These are phyloP conservation scores for Gentiana macrophylla DNA, from an alignment of 257 asterid genomes.

Conservation along the genomic window DNA sequence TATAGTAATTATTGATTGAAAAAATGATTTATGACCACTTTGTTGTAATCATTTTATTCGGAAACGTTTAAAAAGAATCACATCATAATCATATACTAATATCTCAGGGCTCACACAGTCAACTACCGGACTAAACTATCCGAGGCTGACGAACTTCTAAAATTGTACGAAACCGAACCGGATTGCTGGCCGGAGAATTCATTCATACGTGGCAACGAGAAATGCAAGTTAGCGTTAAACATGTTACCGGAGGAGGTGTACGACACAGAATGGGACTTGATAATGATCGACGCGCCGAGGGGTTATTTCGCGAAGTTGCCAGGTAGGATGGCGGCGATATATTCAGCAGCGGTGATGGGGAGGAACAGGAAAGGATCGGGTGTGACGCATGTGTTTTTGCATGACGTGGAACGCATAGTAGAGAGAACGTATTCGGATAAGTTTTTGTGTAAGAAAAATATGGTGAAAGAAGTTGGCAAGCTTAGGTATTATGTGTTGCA, in stretches of 20 bases:
- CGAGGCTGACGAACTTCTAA: conserved; percentile 48
- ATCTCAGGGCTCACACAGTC: conserved; percentile 33
- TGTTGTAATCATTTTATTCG: too few species aligned
- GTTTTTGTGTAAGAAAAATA: conserved; percentile 56
- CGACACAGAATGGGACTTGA: conserved; percentile 74
- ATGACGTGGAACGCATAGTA: conserved; percentile 71
- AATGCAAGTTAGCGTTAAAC: conserved; percentile 63
- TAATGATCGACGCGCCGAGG: conserved; percentile 89
- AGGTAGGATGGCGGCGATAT: conserved; percentile 89
- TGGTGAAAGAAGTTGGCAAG: conserved; percentile 44
- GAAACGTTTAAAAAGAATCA: too few species aligned
- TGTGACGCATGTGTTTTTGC: conserved; percentile 63
- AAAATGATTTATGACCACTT: too few species aligned
- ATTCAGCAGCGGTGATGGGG: conserved; percentile 88
- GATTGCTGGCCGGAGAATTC: conserved; percentile 44
- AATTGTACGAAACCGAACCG: conserved; percentile 30
- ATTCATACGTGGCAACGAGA: conserved; percentile 47
- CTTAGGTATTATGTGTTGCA: conserved; percentile 74
- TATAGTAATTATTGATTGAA: too few species aligned
- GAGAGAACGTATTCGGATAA: conserved; percentile 61
- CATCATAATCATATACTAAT: too few species aligned
- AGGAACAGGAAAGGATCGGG: conserved; percentile 57
- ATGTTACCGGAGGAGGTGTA: conserved; percentile 62
- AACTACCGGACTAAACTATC: conserved; percentile 48
- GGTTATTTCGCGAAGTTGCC: conserved; percentile 75